A percentile compares a stretch with the other conserved stretches of the same genome.
phyloP scores from a whole-genome alignment of 768 basidiomycete genomes.

The Phlebiopsis flavidoalba region DNA sequence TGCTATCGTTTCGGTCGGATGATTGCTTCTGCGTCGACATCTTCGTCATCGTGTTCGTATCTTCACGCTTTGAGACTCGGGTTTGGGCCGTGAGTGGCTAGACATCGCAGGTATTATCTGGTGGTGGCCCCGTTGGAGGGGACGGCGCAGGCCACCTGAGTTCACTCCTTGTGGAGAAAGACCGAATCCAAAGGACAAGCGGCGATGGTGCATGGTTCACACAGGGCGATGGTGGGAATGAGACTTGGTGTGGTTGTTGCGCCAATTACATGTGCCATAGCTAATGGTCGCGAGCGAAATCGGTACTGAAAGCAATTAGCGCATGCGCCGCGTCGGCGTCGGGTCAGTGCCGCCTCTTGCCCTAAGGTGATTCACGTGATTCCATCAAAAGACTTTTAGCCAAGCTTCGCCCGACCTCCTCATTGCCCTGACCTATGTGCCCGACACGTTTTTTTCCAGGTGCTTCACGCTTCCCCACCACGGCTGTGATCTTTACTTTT shows the following conservation, averaged over 20 bases:
- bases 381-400: conserved; percentile 16
- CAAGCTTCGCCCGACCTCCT: conserved; percentile 12
- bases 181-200: conserved; percentile 72
- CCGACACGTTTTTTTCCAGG: no score
- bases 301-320: conserved; percentile 6
- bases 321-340: conserved; percentile 2
- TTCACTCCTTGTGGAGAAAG: conserved; percentile 42
- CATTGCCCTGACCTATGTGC: no score
- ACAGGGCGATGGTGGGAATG: conserved; percentile 57
- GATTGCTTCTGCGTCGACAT: conserved; percentile 32
- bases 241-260: conserved; percentile 49
- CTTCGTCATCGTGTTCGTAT: conserved; percentile 66
- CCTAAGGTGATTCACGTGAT: conserved; percentile 32
- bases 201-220: conserved; percentile 56
- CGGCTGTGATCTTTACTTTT: neutral
- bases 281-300: conserved; percentile 18
- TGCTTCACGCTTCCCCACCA: no score
- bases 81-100: conserved; percentile 37
- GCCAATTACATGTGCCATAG: conserved; percentile 70
- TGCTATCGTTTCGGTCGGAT: conserved; percentile 59
- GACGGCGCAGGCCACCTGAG: conserved; percentile 38
- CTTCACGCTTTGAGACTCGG: conserved; percentile 58
- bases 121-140: neutral
- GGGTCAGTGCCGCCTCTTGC: conserved; percentile 24
- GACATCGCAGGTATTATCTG: conserved; percentile 48